Base-by-base conservation (phyloP, 2,329 filamentous ascomycete genomes). In the Colletotrichum sp. region DNA sequence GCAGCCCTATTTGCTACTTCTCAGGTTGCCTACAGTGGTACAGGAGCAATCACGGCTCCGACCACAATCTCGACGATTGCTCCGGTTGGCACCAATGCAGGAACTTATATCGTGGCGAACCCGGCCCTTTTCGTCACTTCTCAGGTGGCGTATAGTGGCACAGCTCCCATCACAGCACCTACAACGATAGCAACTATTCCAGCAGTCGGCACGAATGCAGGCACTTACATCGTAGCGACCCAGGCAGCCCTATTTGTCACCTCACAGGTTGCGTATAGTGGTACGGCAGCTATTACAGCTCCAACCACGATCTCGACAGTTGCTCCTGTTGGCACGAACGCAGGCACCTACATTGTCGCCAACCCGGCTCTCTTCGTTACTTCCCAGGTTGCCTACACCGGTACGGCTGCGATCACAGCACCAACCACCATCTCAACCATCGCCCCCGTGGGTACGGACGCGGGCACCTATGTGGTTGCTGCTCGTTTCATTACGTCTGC, bases 341-440 rank as follows among this genome's bases (percentile, higher is more conserved):
- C 71, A 4, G 76, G 76, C 2, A 78, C 77, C 4, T 66, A 58
- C 6, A n/a, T 78, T 18, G 75, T 78, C 4, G 62, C 62, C 8
- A 61, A 28, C n/a, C 71, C 71, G 4, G 70, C 69, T 3, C 73
- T 70, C 5, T 72, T 48, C 15, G 62, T 67, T 8, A 72, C 70
- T 6, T 72, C 62, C 2, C 34, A 60, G 3, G 70, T 72, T 10
- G 32, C n/a, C 6, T 72, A 67, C 28, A 73, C 68, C 0, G 76
- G 68, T 8, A 36, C 48, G 6, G 60, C n/a, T n/a, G 71, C 76
- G 4, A 65, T 77, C 32, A 76, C 77, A 2, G 64, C 38, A 5
- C 69, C 68, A 2, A 71, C 62, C 0, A 77, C 71, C 1, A 38
- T 77, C 6, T 62, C 58, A 4, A 78, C 74, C 1, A 62, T 78